Conservation (phyloP, 371 early-diverging fungal genomes). For the Mortierella sp. region DNA sequence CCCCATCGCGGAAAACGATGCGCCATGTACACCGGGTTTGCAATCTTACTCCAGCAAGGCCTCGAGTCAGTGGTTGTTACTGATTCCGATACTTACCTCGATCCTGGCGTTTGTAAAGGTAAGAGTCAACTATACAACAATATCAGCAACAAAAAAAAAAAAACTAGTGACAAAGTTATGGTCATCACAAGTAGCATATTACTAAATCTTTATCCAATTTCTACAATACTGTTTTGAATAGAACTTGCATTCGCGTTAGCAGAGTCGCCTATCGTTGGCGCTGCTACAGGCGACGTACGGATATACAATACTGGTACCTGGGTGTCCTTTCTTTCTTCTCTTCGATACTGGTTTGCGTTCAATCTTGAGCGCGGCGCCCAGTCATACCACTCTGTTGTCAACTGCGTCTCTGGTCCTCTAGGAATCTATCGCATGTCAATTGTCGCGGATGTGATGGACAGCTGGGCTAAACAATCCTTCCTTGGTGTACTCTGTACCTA, state of each 20-base stretch:
- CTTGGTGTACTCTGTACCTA: constrained; percentile 74
- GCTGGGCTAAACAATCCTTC: constrained; percentile 71
- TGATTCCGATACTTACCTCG: constrained; percentile 76
- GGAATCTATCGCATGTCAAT: constrained; percentile 71
- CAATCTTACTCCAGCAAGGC: constrained; percentile 64
- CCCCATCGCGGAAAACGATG: constrained; percentile 74
- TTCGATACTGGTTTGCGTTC: constrained; percentile 80
- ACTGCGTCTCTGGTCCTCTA: constrained; percentile 79
- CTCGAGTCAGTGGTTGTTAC: constrained; percentile 74
- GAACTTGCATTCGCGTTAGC: constrained; percentile 67
- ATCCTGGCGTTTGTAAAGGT: constrained; percentile 61
- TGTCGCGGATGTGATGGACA: constrained; percentile 67
- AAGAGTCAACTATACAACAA: constrained; percentile 1
- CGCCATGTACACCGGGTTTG: constrained; percentile 78
- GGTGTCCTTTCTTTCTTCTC: constrained; percentile 71
- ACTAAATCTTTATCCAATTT: neutral
- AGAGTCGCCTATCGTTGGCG: constrained; percentile 67
- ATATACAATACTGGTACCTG: constrained; percentile 71
- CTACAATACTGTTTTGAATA: constrained; percentile 22
- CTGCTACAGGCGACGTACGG: constrained; percentile 75
- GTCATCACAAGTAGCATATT: too few relatives aligned
- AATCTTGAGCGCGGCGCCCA: constrained; percentile 79
- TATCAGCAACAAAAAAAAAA: too few relatives aligned
- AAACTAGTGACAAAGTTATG: too few relatives aligned
- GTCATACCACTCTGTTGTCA: constrained; percentile 71